Evolutionary conservation across 495 filamentous ascomycete genomes (phyloP), one percentile per base, ranked within the genome.

Genomic region (Echria macrotheca): DNA sequence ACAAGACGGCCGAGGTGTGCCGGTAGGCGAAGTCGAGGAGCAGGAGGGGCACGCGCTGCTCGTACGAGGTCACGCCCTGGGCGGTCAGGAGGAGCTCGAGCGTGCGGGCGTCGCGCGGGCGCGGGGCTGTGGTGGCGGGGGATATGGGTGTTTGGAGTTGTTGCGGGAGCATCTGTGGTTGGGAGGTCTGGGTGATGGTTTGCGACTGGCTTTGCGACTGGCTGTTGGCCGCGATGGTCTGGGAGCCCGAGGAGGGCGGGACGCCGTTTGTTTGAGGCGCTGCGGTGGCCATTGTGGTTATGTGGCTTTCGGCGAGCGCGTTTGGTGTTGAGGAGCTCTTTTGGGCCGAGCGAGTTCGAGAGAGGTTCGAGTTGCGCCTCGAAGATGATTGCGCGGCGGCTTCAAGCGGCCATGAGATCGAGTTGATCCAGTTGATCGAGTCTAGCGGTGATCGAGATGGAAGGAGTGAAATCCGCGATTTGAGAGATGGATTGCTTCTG

Each of bases 1-100:
- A 75, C 5, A 88, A 75, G 12, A 87, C 69, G n/a, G 76, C 69
- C 0, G 77, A 75, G 2, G 79, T 78, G 68, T 83, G 79, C 17
- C 91, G 86, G 78, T 98, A 98, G 15, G 93, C 91, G 65, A 97
- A 96, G 68, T 98, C 93, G 63, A 98, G 82, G 32, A 98, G 85
- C 55, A 95, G 87, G 2, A 96, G 79, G 0, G 93, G 91, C 1
- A 98, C 90, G 50, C 93, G 89, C 60, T 89, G 87, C 71, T 96
- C 89, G 76, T 94, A 98, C 22, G 85, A 76, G 10, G 83, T 86
- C 3, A 96, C 89, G 57, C 91, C 91, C 41, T 93, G 83, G 1
- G 82, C 83, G 42, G 87, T 82, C 29, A 98, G 86, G 37, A 97
- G 79, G 50, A 96, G 83, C 66, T 98, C 91, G 56, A 98, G 80